Conservation (phyloP, 108 stramenopile species). For the Cyclotella baltica region DNA sequence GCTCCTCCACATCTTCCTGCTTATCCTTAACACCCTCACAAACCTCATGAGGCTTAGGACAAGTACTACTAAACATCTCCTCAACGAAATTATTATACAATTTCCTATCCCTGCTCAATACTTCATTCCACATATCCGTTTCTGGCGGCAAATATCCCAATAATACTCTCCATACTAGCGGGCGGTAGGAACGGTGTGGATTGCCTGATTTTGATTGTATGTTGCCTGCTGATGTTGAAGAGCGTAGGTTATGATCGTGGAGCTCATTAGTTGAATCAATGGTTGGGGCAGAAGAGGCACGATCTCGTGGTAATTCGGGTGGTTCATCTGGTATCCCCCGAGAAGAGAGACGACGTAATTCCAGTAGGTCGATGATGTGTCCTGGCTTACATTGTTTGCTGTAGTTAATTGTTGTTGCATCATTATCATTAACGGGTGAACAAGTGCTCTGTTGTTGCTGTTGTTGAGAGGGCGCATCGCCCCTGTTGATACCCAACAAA, state of each 20-base stretch:
- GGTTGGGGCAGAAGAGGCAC: background rate
- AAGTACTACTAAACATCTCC: slow-evolving; percentile 60
- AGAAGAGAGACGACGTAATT: slow-evolving; percentile 65
- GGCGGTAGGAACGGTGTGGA: slow-evolving; percentile 61
- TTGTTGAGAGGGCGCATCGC: background rate
- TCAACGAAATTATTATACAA: slow-evolving; percentile 63
- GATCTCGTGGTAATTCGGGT: slow-evolving; percentile 11
- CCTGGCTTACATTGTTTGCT: slow-evolving; percentile 47
- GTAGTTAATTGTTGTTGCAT: slow-evolving; percentile 14
- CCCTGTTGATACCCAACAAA: slow-evolving; percentile 31
- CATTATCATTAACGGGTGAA: background rate
- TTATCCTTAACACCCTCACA: no score
- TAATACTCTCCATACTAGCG: slow-evolving; percentile 77
- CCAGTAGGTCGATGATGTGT: slow-evolving; percentile 64
- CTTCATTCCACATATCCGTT: slow-evolving; percentile 60
- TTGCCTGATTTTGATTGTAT: slow-evolving; percentile 2
- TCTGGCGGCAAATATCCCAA: slow-evolving; percentile 72
- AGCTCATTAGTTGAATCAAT: background rate
- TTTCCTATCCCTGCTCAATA: slow-evolving; percentile 56
- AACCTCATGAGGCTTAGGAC: slow-evolving; percentile 52
- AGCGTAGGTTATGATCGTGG: background rate
- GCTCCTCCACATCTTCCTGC: slow-evolving; percentile 6
- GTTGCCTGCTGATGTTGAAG: background rate
- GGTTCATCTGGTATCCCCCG: slow-evolving; percentile 72
- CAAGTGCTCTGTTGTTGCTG: background rate